Evolutionary conservation across 2,329 filamentous ascomycete genomes (phyloP), one percentile per base, ranked within the genome.

Genomic region (Aureobasidium sp.): DNA sequence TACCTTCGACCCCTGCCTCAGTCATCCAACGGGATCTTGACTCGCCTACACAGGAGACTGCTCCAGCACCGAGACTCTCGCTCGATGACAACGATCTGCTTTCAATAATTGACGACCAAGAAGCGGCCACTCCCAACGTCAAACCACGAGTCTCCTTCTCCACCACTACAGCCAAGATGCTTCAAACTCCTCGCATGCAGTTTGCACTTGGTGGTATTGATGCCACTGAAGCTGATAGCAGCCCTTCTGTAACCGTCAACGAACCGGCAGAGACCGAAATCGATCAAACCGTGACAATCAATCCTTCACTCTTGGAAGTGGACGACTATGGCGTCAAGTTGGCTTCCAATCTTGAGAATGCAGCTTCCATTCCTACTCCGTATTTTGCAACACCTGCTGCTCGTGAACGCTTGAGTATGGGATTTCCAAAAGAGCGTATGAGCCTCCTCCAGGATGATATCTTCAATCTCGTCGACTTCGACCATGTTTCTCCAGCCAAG

Each of bases 181-280:
- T 66, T 13, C 51, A 61, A 24, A 66, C 65, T 37, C 65, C 65
- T 15, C 60, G 62, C 37, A 66, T 66, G 65, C 50, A 55, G 27
- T 65, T 63, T 37, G 57, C 57, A 43, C 47, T 61, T 6, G 57
- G 57, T 26, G 46, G 57, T 44, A 7, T 27, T 24, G 57, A 52
- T 24, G 17, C 37, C 10, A 27, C 26, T 24, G 37, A 46, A 24
- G 26, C 50, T 15, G 27, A 61, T 36, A 20, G 44, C 17, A 61
- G 46, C 10, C 57, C 57, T 15, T 51, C 46, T n/a, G 32, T 52
- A 6, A 44, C 26, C 1, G n/a, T 27, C 4, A 44, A 34, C 12
- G 27, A 61, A 13, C 37, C 26, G 2, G 26, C 10, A 3, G 27
- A 52, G 5, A n/a, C 7, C 3, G 36, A 50, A 10, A 17, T 24